Evolutionary conservation across 345 rosid species (phyloP), one percentile per base, ranked within the genome.

Genomic region (Melastoma malabathricum): DNA sequence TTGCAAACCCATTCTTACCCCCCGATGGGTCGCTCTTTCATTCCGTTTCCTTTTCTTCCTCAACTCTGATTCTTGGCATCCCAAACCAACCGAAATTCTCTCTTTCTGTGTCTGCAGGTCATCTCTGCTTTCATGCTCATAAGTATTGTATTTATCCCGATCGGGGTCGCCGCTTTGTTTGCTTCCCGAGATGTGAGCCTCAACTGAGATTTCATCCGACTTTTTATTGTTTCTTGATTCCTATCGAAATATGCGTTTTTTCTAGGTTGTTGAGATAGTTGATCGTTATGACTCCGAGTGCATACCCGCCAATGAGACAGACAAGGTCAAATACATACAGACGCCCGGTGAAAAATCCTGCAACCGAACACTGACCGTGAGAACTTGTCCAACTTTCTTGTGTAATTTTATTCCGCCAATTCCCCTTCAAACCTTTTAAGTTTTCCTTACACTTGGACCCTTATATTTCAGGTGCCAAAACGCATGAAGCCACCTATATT

Each of bases 1-100:
- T 53, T 92, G 98, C 77, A 92, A 92, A 68, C 98, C 98, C 18
- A 92, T 92, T 62, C 95, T 92, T 18, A 92, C 97, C 1, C 99
- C 95, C 15, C 52, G 75, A 66, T 92, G 95, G 99, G 98, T 90
- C 68, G 69, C 73, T 48, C 64, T 27, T 15, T 50, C 13, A 25
- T 3, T n/a, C 50, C 10, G 17, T 15, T 54, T 29, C 56, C 12
- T 2, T 3, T 45, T 18, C 51, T 39, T 18, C 6, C 27, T 31
- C 43, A 10, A 12, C 4, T 52, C 15, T 16, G 43, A 38, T 38
- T 20, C 14, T 17, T n/a, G 3, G 50, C 5, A 5, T 44, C 15
- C 49, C 25, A 31, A 15, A 18, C 10, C 15, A 34, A n/a, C n/a
- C n/a, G n/a, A n/a, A n/a, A n/a, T n/a, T 44, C 18, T 17, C 49